Percentiles rank a stretch among this genome's conserved stretches.
Conservation (phyloP, 768 basidiomycete species). For the Phanerochaete carnosa region DNA sequence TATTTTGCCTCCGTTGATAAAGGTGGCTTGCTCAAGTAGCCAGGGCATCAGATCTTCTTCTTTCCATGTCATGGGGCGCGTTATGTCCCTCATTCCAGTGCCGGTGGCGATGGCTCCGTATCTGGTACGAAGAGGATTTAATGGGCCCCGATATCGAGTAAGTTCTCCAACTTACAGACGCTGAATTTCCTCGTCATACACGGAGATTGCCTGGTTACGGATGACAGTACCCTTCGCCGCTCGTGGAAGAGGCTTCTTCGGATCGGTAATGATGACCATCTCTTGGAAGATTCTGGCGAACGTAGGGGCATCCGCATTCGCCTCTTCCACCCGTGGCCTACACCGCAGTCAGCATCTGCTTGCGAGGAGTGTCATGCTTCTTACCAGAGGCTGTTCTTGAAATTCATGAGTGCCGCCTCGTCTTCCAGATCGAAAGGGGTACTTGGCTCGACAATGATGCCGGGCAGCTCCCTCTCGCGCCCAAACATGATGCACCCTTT, state of each 20-base stretch:
- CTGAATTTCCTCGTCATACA: constrained; percentile 13
- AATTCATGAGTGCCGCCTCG: neutral
- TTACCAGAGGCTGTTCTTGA: constrained; percentile 12
- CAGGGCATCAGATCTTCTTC: constrained; percentile 4
- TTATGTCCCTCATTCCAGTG: neutral
- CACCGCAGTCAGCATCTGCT: neutral
- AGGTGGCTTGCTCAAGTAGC: constrained; percentile 8
- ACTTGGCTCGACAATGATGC: constrained; percentile 35
- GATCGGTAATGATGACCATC: constrained; percentile 14
- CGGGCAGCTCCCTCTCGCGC: constrained; percentile 31
- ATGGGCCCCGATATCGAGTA: no score
- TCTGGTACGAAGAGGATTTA: neutral
- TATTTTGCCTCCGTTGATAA: neutral
- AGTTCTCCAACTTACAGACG: constrained; percentile 1
- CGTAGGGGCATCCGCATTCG: constrained; percentile 21
- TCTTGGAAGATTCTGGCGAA: constrained; percentile 31
- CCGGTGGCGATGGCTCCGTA: constrained; percentile 9
- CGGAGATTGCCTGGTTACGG: constrained; percentile 3
- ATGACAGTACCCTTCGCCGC: constrained; percentile 12
- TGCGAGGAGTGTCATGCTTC: neutral
- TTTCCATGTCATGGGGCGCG: constrained; percentile 4
- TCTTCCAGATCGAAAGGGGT: constrained; percentile 23
- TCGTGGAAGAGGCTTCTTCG: constrained; percentile 8
- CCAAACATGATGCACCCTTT: constrained; percentile 36
- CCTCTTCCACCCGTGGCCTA: constrained; percentile 23